Percentiles rank a stretch among this genome's conserved stretches.
Conservation (phyloP, 306 rosid species). For the Citrullus colocynthis region DNA sequence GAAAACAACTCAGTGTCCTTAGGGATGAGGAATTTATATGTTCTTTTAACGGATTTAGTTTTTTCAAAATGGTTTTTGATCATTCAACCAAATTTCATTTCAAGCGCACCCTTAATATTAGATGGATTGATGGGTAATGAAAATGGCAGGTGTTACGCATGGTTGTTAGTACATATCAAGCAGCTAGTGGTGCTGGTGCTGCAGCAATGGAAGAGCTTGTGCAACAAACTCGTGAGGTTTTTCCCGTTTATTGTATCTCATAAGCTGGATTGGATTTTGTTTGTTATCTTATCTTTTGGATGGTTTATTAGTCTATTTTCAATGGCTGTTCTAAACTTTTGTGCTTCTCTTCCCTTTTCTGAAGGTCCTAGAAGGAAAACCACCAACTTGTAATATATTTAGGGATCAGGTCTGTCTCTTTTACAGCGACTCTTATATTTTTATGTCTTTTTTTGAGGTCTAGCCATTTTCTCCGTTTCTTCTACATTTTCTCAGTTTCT, state of each 20-base stretch:
- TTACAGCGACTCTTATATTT: background rate
- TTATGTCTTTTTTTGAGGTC: background rate
- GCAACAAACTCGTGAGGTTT: slow-evolving; percentile 92
- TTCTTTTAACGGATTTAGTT: background rate
- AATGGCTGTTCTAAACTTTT: background rate
- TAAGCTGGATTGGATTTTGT: background rate
- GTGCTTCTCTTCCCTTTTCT: slow-evolving; percentile 8
- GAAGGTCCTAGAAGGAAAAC: slow-evolving; percentile 74
- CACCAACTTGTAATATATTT: slow-evolving; percentile 74
- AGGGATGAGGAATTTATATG: background rate
- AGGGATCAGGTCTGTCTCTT: slow-evolving; percentile 52
- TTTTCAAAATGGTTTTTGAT: background rate
- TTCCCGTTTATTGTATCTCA: background rate
- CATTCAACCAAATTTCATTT: background rate
- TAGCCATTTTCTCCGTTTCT: background rate
- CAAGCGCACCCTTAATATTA: background rate
- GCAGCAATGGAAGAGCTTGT: slow-evolving; percentile 98
- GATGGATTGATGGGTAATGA: background rate
- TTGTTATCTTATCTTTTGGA: background rate
- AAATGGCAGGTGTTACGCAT: slow-evolving; percentile 69
- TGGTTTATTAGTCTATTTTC: background rate
- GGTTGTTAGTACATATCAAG: slow-evolving; percentile 97
- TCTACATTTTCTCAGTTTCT: background rate
- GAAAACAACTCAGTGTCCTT: background rate
- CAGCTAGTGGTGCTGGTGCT: slow-evolving; percentile 99